Evolutionary conservation across 2,329 filamentous ascomycete genomes (phyloP), one percentile per base, ranked within the genome.

Genomic region (Alternaria rosae): DNA sequence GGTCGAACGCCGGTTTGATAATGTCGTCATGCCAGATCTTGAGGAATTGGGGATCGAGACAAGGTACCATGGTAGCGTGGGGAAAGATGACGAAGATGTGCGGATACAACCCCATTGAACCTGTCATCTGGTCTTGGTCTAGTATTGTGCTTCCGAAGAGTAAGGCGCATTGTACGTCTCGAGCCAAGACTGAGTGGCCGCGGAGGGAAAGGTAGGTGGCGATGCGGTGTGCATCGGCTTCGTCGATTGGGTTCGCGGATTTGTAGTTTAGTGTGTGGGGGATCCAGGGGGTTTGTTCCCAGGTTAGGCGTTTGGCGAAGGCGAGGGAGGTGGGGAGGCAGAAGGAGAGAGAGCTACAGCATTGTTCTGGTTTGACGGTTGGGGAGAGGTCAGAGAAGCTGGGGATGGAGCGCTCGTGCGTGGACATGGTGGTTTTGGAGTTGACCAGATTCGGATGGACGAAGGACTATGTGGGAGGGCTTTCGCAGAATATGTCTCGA

Each of bases 251-350:
- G 50, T 43, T 57, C 1, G 58, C 58, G 23, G 53, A 42, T 6
- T 20, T 47, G 4, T 15, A 1, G 25, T 53, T 21, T 32, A 61
- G 7, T 3, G 17, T 35, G 7, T 50, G 54, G 12, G 12, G 15
- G 9, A 64, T 59, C 65, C 66, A 69, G 23, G 69, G 63, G 6
- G 67, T 71, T 62, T 70, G 69, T 45, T 71, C 64, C 69, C 65
- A 72, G 28, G 64, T 67, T 6, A 71, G 50, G 32, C 64, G 61
- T 45, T 72, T 71, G 48, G 67, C 59, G 43, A 70, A 64, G 11
- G 66, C 64, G 4, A 71, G 64, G 21, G 67, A 69, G 9, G 59
- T 66, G 12, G 68, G 44, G 23, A 68, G 20, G 15, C 58, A 63
- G 63, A 68, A 72, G 25, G 69, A 72, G 17, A 67, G 55, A 10